Base-by-base conservation (phyloP, 257 asterid genomes). In the Hygrophila difformis region DNA sequence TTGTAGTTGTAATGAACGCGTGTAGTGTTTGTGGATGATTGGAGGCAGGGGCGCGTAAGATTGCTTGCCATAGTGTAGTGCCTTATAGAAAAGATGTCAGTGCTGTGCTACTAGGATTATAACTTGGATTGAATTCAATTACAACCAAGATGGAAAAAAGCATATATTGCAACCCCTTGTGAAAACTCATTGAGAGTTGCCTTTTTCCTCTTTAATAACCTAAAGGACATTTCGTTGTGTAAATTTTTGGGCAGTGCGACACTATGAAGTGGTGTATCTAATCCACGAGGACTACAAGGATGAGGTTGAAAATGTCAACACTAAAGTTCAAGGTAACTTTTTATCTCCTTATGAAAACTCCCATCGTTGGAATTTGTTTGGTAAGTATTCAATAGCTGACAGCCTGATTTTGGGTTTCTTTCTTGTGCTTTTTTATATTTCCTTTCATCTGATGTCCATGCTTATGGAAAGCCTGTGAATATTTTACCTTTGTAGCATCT, bases 181-280 rank as follows among this genome's bases (percentile, higher is more conserved):
- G 7, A 24, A 2, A 24, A 24, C 29, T 24, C 3, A 24, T 24
- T 24, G 29, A 3, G 7, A 2, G 29, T 24, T 24, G 29, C 7
- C 29, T 3, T 24, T 7, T 24, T 2, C 3, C 29, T 24, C 29
- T 7, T 24, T 2, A 24, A 24, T 7, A 24, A 24, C 12, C 37
- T 33, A 3, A 33, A 33, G 8, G 8, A 12, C 49, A 56, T 37
- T 54, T 24, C n/a, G 33, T 29, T 15, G 11, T 19, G 34, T 49
- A 44, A 28, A 21, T 12, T 31, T 38, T 43, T 63, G 41, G 23
- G 18, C 87, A 89, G 98, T 74, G 94, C 68, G 96, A 42, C 98
- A 89, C 69, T 85, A 89, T 65, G 96, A 89, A 68, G 92, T 89
- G 46, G 98, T 89, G 20, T 89, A 82, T 68, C 67, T 89, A 50